phyloP scores from a whole-genome alignment of 495 filamentous ascomycete genomes.

The Talaromyces liani region DNA sequence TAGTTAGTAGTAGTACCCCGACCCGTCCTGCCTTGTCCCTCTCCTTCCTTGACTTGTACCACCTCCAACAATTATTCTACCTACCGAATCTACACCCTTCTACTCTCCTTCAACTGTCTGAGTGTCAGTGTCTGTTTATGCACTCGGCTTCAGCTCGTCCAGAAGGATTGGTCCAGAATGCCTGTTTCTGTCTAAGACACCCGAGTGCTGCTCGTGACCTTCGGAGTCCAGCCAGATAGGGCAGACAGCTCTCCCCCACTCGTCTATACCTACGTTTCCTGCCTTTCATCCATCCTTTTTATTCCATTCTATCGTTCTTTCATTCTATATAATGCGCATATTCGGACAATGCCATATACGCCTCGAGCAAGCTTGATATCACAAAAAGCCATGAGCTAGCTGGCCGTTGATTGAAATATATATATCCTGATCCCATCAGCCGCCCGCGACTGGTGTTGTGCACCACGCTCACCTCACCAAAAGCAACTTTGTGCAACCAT shows the following conservation, averaged over 20 bases:
- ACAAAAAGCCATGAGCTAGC: neutral
- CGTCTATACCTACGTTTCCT: neutral
- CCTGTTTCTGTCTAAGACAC: neutral
- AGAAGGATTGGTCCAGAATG: conserved; percentile 2
- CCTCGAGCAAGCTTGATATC: neutral
- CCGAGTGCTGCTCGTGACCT: neutral
- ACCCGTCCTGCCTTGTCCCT: neutral
- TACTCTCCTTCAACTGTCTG: neutral
- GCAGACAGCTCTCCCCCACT: conserved; percentile 3
- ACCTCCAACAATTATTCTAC: neutral
- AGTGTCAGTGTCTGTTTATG: neutral
- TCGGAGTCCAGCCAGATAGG: neutral
- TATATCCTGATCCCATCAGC: neutral
- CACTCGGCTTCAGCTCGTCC: neutral
- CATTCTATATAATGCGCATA: neutral
- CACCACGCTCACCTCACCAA: neutral
- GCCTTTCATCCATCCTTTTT: neutral
- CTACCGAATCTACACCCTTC: too few relatives aligned
- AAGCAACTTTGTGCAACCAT: neutral
- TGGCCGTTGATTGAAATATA: neutral
- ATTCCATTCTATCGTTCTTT: neutral
- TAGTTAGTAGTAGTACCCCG: too few relatives aligned
- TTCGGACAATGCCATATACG: neutral
- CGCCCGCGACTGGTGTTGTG: neutral
- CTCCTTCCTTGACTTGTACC: neutral